Evolutionary conservation across 2,329 filamentous ascomycete species (phyloP), one percentile per base, ranked within the genome.

Genomic region (Claviceps cyperi): DNA sequence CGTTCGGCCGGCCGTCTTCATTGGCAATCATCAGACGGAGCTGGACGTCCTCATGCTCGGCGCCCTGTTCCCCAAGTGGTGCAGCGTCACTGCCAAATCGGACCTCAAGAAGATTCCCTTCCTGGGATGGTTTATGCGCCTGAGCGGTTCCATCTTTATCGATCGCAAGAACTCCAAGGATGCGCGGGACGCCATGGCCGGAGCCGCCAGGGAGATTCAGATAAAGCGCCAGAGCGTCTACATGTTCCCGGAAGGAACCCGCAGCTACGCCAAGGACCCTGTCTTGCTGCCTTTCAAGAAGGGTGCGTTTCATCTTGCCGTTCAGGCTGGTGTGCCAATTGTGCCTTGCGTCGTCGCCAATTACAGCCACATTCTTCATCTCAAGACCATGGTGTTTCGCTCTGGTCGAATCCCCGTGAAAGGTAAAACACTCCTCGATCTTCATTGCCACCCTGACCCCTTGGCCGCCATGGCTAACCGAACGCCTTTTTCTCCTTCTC

Each of bases 11-110:
- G 90, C 87, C 51, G 85, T 98, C 51, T 90, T 98, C 61, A 75
- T 98, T 58, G 86, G 85, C 40, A 97, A 97, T 69, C 92, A 98
- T 70, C 92, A 98, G 75, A 88, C 86, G 21, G 92, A 97, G 70
- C 79, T 98, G 57, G 92, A 98, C 63, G 86, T 98, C 40, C 76
- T 95, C 52, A 85, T 96, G 80, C 77, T 98, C 28, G 92, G 89
- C 54, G 73, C 76, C 67, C 80, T 95, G 61, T 97, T 96, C 69
- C 92, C 92, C 46, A 82, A 80, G 60, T 89, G 94, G 74, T 94
- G 86, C 73, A 89, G 83, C 61, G 85, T 98, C 52, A 96, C 91
- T 22, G 90, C 91, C 45, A 98, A 98, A 76, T 82, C 82, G 61
- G 85, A 80, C 50, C 72, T 98, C 61, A 84, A 83, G 65, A 80